Evolutionary conservation across 148 eudicot species (phyloP).

Genomic region (Nepenthes gracilis): DNA sequence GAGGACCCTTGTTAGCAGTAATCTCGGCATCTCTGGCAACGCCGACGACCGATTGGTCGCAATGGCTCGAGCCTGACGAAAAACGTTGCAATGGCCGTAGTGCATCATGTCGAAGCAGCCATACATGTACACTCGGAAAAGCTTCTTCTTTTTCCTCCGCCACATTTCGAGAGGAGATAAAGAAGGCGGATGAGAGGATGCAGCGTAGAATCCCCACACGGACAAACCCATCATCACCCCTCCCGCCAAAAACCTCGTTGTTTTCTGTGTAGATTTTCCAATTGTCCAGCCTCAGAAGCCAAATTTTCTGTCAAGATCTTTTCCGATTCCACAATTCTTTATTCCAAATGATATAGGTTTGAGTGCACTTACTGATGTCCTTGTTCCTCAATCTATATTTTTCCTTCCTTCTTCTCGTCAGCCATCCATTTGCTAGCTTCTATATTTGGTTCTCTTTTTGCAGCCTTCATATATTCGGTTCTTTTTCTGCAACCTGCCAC

Average conservation of each 20-base stretch:
- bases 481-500: not conserved
- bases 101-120: constrained; percentile 99
- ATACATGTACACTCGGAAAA: constrained; percentile 86
- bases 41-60: constrained; percentile 96
- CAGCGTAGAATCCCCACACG: constrained; percentile 40
- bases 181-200: constrained; percentile 25
- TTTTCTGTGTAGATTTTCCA: not conserved
- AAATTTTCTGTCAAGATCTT: not conserved
- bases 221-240: constrained; percentile 53
- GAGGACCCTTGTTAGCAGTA: constrained; percentile 80
- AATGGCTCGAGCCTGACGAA: constrained; percentile 89
- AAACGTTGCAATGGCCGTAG: constrained; percentile 97
- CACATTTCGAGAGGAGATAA: constrained; percentile 10
- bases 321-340: no score
- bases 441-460: no score
- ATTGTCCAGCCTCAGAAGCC: not conserved
- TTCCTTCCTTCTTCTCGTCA: not conserved
- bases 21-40: constrained; percentile 92
- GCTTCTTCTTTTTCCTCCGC: constrained; percentile 42
- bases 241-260: constrained; percentile 32
- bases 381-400: no score
- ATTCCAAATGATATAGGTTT: no score
- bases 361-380: no score
- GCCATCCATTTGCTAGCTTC: not conserved
- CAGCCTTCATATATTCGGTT: not conserved